A percentile compares a stretch with the other conserved stretches of the same genome.
These are phyloP conservation scores for Cylindrotheca closterium DNA, from an alignment of 108 stramenopile species.

Conservation along the genomic window DNA sequence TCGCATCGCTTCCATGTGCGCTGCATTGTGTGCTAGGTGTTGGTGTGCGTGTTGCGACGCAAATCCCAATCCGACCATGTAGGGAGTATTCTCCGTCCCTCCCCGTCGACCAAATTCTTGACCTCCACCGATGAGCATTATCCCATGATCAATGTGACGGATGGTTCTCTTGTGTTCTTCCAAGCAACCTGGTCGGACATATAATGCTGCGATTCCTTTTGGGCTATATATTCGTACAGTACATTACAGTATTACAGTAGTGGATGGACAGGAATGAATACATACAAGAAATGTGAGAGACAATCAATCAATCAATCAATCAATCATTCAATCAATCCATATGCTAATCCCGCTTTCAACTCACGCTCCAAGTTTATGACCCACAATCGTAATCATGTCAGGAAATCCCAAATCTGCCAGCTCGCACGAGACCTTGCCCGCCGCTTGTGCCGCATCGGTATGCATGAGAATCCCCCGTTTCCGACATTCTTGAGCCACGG, in stretches of 20 bases:
- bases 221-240: too few relatives aligned
- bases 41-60: constrained; percentile 58
- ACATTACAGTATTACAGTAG: too few relatives aligned
- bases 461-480: constrained; percentile 81
- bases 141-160: constrained; percentile 38
- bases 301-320: not conserved
- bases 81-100: constrained; percentile 95
- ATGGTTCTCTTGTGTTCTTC: constrained; percentile 31
- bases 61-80: constrained; percentile 86
- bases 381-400: constrained; percentile 94
- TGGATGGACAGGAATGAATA: too few relatives aligned
- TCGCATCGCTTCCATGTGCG: constrained; percentile 71
- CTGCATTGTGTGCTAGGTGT: constrained; percentile 39
- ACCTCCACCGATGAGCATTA: constrained; percentile 70
- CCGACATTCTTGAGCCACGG: constrained; percentile 72
- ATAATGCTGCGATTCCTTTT: constrained; percentile 94
- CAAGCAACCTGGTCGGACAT: constrained; percentile 67
- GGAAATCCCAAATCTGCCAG: constrained; percentile 49
- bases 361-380: constrained; percentile 95
- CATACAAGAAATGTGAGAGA: too few relatives aligned
- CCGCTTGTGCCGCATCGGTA: constrained; percentile 96
- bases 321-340: not conserved
- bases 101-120: constrained; percentile 88
- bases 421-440: constrained; percentile 85
- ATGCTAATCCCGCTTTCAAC: too few relatives aligned